Evolutionary conservation across 805 yeast genomes (phyloP), one percentile per base, ranked within the genome.

Genomic region (Zygotorulaspora florentina): DNA sequence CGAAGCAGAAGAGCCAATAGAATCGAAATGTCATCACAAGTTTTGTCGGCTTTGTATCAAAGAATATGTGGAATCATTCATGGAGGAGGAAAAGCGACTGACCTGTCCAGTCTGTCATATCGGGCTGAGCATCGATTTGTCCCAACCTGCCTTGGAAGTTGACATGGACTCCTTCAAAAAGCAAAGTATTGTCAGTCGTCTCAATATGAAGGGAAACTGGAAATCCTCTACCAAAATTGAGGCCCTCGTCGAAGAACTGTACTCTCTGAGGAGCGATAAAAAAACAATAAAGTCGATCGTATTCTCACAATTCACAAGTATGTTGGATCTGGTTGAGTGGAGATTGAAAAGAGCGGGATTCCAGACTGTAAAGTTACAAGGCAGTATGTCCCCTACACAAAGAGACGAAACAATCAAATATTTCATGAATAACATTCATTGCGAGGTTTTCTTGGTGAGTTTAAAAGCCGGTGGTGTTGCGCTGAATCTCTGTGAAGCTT

Each of bases 391-490:
- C 0, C 99, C 99, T 1, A 79, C 81, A 13, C 99, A 93, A 62
- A 77, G 99, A 63, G 97, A 90, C 56, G 85, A 84, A 52, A 87
- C 96, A 17, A 93, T 93, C 64, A 77, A 82, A 56, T 81, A 88
- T 63, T 93, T 93, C 57, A 87, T 93, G 96, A 90, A 86, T 41
- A 91, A 87, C 50, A 85, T 96, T 0, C 77, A 77, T 36, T 96
- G 91, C 33, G 99, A 93, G 65, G 95, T 93, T 8, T 93, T 93
- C 61, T 68, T 93, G 52, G 99, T 93, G 8, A 88, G 96, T 29
- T 75, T 93, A 57, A 93, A 93, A 62, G 99, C 99, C 0, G 99
- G 99, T 55, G 99, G 99, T 69, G 99, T 93, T 35, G 99, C 99
- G 0, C 73, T 93, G 54, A 93, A 93, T 63, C 73, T 93, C 53